phyloP scores from a whole-genome alignment of 208 protist genomes.

The Crithidia fasciculata region DNA sequence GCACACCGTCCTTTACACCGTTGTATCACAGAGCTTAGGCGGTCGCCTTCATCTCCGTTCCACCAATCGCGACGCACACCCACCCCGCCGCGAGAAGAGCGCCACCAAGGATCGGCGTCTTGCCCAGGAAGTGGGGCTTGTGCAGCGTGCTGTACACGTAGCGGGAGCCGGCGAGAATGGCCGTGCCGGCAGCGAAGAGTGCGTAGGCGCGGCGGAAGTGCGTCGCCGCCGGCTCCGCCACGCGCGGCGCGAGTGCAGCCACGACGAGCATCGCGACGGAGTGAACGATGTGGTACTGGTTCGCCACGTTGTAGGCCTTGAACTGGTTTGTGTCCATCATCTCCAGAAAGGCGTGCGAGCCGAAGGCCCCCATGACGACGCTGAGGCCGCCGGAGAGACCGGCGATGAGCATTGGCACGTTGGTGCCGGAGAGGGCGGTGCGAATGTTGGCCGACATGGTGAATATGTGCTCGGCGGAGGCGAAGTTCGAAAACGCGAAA shows the following conservation, averaged over 20 bases:
- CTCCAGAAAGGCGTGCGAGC: conserved; percentile 55
- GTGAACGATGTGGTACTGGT: conserved; percentile 80
- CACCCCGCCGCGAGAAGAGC: conserved; percentile 44
- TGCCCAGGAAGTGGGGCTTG: conserved; percentile 44
- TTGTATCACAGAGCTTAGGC: neutral
- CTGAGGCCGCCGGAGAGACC: conserved; percentile 51
- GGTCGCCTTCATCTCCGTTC: conserved; percentile 7
- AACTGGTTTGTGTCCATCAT: conserved; percentile 54
- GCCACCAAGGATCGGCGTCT: conserved; percentile 32
- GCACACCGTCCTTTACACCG: neutral
- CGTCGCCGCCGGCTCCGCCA: conserved; percentile 17
- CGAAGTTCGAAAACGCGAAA: no score
- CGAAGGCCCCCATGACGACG: conserved; percentile 49
- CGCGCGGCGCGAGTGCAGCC: conserved; percentile 38
- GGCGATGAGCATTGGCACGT: conserved; percentile 36
- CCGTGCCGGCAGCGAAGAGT: conserved; percentile 41
- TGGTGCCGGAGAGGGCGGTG: conserved; percentile 33
- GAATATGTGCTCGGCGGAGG: no score
- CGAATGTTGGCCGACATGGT: conserved; percentile 27
- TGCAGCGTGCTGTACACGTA: conserved; percentile 56
- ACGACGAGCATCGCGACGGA: conserved; percentile 61
- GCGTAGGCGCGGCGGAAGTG: conserved; percentile 46
- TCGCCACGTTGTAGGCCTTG: conserved; percentile 50
- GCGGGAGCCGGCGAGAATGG: conserved; percentile 33
- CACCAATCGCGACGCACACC: conserved; percentile 35